Conservation (phyloP, 108 stramenopile genomes). For the Aurantiochytrium sp. region DNA sequence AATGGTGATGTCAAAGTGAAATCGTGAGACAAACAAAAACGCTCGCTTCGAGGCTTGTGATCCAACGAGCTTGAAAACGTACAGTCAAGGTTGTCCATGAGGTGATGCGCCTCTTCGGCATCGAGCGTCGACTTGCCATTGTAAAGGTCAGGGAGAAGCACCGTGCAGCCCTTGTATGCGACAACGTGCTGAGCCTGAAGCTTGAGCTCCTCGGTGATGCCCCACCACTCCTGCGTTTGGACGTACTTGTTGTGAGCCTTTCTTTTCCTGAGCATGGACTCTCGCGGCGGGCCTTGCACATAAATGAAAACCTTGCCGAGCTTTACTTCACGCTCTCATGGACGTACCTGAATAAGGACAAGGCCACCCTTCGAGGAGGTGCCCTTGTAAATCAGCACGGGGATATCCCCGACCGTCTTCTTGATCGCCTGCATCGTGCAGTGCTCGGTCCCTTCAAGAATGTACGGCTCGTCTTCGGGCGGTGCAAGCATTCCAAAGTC, state of each 20-base stretch:
- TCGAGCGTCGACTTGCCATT: conserved; percentile 32
- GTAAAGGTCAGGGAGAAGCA: conserved; percentile 32
- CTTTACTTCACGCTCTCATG: too few species aligned
- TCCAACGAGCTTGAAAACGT: background rate
- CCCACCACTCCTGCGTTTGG: conserved; percentile 42
- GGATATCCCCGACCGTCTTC: background rate
- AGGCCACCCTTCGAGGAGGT: background rate
- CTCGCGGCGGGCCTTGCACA: too few species aligned
- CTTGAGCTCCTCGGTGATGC: conserved; percentile 26
- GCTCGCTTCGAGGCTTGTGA: too few species aligned
- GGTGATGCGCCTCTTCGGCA: conserved; percentile 33
- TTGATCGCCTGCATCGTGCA: background rate
- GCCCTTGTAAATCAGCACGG: background rate
- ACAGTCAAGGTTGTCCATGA: conserved; percentile 36
- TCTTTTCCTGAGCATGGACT: background rate
- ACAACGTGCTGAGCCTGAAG: conserved; percentile 18
- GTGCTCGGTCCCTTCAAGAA: background rate
- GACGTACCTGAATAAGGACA: background rate
- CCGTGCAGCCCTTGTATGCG: conserved; percentile 14
- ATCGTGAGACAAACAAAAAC: too few species aligned
- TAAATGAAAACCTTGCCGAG: too few species aligned
- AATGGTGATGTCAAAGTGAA: background rate
- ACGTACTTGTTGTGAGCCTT: too few species aligned
- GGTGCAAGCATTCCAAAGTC: background rate
- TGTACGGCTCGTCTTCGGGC: background rate